phyloP scores from a whole-genome alignment of 768 basidiomycete species.

The Clitopilus passeckerianus region DNA sequence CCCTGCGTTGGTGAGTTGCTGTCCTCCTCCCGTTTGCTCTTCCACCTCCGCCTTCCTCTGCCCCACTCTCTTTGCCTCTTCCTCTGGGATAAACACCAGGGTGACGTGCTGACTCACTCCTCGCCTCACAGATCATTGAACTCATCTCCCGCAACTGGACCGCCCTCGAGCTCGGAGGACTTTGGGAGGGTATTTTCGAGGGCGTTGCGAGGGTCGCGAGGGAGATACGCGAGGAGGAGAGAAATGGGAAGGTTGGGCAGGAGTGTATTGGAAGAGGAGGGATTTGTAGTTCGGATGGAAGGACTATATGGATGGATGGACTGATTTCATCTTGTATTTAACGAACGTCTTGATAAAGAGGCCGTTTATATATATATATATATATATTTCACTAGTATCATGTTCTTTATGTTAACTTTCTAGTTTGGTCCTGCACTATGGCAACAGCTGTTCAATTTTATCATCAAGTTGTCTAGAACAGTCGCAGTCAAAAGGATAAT shows the following conservation, averaged over 20 bases:
- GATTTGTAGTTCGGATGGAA: constrained; percentile 1
- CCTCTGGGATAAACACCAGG: background rate
- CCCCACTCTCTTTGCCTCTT: too few species aligned
- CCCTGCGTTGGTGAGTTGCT: constrained; percentile 62
- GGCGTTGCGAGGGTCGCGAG: constrained; percentile 69
- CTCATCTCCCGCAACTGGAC: constrained; percentile 83
- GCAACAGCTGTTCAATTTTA: too few species aligned
- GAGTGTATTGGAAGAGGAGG: background rate
- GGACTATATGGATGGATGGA: too few species aligned
- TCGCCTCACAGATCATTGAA: constrained; percentile 67
- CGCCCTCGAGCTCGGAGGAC: constrained; percentile 76
- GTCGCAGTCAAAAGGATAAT: too few species aligned
- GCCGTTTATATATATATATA: too few species aligned
- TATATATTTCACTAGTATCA: too few species aligned
- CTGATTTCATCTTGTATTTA: too few species aligned
- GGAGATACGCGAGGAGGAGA: constrained; percentile 29
- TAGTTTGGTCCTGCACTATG: too few species aligned
- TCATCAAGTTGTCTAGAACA: too few species aligned
- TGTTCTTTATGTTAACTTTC: too few species aligned
- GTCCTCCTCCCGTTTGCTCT: too few species aligned
- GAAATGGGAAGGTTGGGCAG: background rate
- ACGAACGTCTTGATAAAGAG: too few species aligned
- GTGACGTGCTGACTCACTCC: background rate
- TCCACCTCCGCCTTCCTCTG: background rate
- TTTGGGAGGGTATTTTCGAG: constrained; percentile 71